Evolutionary conservation across 345 rosid species (phyloP).

Genomic region (Rubroshorea leprosula): DNA sequence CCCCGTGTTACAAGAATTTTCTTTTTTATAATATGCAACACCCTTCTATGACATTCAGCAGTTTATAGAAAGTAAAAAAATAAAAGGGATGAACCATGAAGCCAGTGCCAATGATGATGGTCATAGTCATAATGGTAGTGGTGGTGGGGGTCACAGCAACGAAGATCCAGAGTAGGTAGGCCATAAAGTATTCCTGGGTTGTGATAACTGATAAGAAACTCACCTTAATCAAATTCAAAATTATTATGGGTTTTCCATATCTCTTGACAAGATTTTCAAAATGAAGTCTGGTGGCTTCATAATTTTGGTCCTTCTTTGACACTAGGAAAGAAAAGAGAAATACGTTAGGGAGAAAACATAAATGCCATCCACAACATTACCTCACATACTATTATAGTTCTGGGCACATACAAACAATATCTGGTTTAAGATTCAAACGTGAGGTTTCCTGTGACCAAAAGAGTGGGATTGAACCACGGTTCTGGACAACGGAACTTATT

Average conservation of each 20-base stretch:
- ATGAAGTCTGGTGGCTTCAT: slow-evolving; percentile 91
- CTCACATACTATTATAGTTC: slow-evolving; percentile 12
- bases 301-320: slow-evolving; percentile 81
- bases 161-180: background rate
- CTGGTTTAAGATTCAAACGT: slow-evolving; percentile 89
- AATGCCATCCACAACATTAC: background rate
- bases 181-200: background rate
- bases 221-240: slow-evolving; percentile 92
- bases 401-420: slow-evolving; percentile 68
- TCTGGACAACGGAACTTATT: slow-evolving; percentile 91
- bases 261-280: slow-evolving; percentile 83
- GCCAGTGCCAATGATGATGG: background rate
- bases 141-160: slow-evolving; percentile 6
- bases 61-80: slow-evolving; percentile 3
- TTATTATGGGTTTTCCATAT: slow-evolving; percentile 93
- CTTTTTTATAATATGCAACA: slow-evolving; percentile 6
- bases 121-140: background rate
- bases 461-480: slow-evolving; percentile 97
- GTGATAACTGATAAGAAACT: slow-evolving; percentile 18
- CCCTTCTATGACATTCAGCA: slow-evolving; percentile 6
- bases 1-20: background rate
- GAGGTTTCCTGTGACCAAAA: slow-evolving; percentile 99
- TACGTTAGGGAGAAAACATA: slow-evolving; percentile 16
- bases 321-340: slow-evolving; percentile 37
- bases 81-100: slow-evolving; percentile 5